Evolutionary conservation across 495 filamentous ascomycete genomes (phyloP).

Genomic region (Bryoglossum gracile): DNA sequence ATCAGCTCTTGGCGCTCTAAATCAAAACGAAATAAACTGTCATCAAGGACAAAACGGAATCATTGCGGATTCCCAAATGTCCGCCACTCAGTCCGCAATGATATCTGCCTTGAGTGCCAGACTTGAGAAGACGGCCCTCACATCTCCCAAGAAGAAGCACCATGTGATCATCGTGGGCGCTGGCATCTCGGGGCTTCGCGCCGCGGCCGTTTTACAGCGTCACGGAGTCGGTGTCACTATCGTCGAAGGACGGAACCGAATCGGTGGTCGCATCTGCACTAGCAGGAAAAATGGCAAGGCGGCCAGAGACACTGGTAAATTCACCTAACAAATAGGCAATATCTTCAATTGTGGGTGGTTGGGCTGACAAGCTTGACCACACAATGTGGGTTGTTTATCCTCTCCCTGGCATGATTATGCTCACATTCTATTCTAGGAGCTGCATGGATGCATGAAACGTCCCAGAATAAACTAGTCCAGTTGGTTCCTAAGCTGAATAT

Average conservation of each 20-base stretch:
- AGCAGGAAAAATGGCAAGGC: slow-evolving; percentile 13
- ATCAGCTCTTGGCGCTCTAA: slow-evolving; percentile 20
- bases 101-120: background rate
- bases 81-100: background rate
- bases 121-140: slow-evolving; percentile 7
- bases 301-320: slow-evolving; percentile 22
- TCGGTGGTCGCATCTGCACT: slow-evolving; percentile 14
- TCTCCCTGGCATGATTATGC: slow-evolving; percentile 8
- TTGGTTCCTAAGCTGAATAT: slow-evolving; percentile 17
- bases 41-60: slow-evolving; percentile 11
- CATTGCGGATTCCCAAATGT: slow-evolving; percentile 4
- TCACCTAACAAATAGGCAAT: slow-evolving; percentile 16
- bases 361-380: slow-evolving; percentile 11
- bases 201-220: slow-evolving; percentile 14
- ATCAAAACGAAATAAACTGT: slow-evolving; percentile 17
- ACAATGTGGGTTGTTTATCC: slow-evolving; percentile 24
- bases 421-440: slow-evolving; percentile 15
- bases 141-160: slow-evolving; percentile 1
- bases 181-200: slow-evolving; percentile 16
- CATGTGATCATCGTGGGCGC: slow-evolving; percentile 17
- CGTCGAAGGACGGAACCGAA: slow-evolving; percentile 14
- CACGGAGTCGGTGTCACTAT: slow-evolving; percentile 15
- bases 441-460: slow-evolving; percentile 21
- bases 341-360: slow-evolving; percentile 21
- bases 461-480: slow-evolving; percentile 18